These are phyloP conservation scores for Alnus glutinosa DNA, from an alignment of 306 rosid genomes.

Conservation along the genomic window DNA sequence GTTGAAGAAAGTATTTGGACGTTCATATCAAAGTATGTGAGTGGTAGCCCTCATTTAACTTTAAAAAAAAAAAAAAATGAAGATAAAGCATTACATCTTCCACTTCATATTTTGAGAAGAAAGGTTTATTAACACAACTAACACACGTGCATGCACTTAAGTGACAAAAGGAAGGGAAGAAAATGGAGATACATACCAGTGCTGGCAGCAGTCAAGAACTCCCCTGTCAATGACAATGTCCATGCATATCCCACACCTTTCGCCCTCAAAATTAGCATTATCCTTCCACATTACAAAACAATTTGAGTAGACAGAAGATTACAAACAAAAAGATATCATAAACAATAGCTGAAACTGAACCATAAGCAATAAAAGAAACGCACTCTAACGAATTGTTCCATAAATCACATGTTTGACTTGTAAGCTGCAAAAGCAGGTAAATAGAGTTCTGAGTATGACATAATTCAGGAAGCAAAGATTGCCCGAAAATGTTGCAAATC, in stretches of 20 bases:
- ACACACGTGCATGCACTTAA: background rate
- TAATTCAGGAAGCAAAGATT: background rate
- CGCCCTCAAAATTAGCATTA: conserved; percentile 54
- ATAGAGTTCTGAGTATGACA: background rate
- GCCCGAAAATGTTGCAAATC: background rate
- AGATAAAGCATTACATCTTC: background rate
- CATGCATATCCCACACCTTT: conserved; percentile 96
- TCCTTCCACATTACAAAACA: conserved; percentile 45
- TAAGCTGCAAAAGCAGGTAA: background rate
- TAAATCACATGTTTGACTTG: background rate
- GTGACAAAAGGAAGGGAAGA: background rate
- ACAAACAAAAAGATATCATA: conserved; percentile 8
- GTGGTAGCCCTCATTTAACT: background rate
- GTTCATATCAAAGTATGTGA: background rate
- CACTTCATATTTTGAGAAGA: background rate
- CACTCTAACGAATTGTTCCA: background rate
- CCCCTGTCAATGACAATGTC: conserved; percentile 85
- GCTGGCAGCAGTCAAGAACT: conserved; percentile 95
- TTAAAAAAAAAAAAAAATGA: background rate
- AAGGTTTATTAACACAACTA: background rate
- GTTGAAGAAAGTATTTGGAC: background rate
- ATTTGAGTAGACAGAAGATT: background rate
- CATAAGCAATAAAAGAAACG: background rate
- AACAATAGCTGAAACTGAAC: conserved; percentile 11
- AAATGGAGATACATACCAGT: conserved; percentile 58